These are phyloP conservation scores for Bimuria novae-zelandiae DNA, from an alignment of 2,329 filamentous ascomycete species.

Conservation along the genomic window DNA sequence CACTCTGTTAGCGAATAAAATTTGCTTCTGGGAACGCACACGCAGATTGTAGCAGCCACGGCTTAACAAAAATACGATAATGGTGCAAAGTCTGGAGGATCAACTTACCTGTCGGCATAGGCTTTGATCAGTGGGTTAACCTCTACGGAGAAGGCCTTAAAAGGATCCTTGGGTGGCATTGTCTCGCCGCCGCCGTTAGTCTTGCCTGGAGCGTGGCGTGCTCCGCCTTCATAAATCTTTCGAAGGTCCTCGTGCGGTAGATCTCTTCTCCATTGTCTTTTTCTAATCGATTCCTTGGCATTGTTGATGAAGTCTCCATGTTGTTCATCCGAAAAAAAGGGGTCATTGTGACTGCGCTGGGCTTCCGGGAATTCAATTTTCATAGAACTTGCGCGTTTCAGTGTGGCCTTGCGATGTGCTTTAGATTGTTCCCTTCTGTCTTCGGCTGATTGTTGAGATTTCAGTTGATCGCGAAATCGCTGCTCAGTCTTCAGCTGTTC, in stretches of 20 bases:
- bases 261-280: not conserved
- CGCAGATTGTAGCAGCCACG: not conserved
- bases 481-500: not conserved
- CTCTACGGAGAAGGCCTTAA: not conserved
- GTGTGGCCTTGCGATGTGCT: not conserved
- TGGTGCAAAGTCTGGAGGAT: not conserved
- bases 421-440: not conserved
- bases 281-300: not conserved
- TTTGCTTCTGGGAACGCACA: not conserved
- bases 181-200: not conserved
- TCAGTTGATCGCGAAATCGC: not conserved
- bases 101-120: not conserved
- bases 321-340: not conserved
- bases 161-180: not conserved
- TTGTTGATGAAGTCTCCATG: not conserved
- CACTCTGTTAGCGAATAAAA: not conserved
- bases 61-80: not conserved
- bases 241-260: not conserved
- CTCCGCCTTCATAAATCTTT: not conserved
- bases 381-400: not conserved
- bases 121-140: not conserved
- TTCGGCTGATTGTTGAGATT: not conserved
- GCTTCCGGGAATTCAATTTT: not conserved
- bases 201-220: not conserved
- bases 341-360: not conserved